Percentiles rank a stretch among this genome's conserved stretches.
Evolutionary conservation across 768 basidiomycete species (phyloP).

Genomic region (Auricularia heimuer): DNA sequence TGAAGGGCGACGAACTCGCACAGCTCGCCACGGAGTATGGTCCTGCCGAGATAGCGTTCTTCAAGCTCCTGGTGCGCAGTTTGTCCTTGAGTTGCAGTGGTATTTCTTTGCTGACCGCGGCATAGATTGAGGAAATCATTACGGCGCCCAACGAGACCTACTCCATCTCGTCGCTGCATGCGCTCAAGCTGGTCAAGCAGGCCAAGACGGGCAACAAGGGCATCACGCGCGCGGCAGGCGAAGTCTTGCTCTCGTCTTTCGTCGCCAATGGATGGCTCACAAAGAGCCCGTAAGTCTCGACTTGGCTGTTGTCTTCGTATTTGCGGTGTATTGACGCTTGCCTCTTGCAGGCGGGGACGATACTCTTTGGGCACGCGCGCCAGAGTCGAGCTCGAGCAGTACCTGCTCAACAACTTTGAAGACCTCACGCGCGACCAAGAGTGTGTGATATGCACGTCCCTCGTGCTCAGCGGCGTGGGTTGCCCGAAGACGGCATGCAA

Average conservation of each 20-base stretch:
- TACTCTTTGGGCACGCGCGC: conserved; percentile 71
- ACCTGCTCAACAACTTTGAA: conserved; percentile 63
- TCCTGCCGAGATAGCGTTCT: conserved; percentile 69
- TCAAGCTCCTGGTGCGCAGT: conserved; percentile 64
- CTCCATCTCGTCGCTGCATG: conserved; percentile 68
- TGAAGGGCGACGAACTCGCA: conserved; percentile 69
- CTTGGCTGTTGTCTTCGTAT: neutral
- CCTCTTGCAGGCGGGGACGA: conserved; percentile 35
- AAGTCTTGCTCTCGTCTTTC: conserved; percentile 64
- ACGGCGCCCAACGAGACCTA: conserved; percentile 63
- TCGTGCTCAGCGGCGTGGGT: conserved; percentile 52
- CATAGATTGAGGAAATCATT: conserved; percentile 81
- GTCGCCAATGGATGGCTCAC: conserved; percentile 74
- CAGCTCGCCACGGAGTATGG: conserved; percentile 80
- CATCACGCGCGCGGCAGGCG: conserved; percentile 68
- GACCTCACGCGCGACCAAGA: conserved; percentile 21
- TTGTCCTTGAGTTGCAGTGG: neutral
- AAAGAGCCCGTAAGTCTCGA: conserved; percentile 56
- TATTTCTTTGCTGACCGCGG: neutral
- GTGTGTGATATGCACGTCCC: conserved; percentile 30
- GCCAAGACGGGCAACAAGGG: conserved; percentile 19
- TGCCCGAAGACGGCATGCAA: conserved; percentile 57
- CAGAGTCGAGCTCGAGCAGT: conserved; percentile 60
- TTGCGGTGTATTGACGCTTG: neutral
- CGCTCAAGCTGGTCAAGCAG: conserved; percentile 59